Evolutionary conservation across 768 basidiomycete genomes (phyloP).

Genomic region (Kwoniella heveanensis): DNA sequence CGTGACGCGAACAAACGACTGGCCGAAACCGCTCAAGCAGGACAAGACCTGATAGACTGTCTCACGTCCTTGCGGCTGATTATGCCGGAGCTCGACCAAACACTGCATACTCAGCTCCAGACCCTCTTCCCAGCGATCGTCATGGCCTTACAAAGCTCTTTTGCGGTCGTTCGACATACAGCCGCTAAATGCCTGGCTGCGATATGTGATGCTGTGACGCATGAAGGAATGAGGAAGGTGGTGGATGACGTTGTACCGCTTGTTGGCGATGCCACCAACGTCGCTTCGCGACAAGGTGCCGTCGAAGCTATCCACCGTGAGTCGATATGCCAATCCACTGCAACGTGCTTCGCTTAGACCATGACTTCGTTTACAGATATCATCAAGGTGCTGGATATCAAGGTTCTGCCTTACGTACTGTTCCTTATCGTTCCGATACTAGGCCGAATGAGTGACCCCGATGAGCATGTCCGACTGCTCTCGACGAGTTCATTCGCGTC

Average conservation of each 20-base stretch:
- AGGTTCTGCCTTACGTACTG: slow-evolving; percentile 92
- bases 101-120: slow-evolving; percentile 69
- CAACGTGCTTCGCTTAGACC: not conserved
- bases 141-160: slow-evolving; percentile 77
- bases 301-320: slow-evolving; percentile 87
- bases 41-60: slow-evolving; percentile 71
- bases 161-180: slow-evolving; percentile 84
- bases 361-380: slow-evolving; percentile 67
- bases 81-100: slow-evolving; percentile 70
- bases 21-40: slow-evolving; percentile 14
- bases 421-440: slow-evolving; percentile 95
- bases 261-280: slow-evolving; percentile 73
- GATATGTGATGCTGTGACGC: slow-evolving; percentile 80
- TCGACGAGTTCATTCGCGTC: slow-evolving; percentile 98
- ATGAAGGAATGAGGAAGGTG: slow-evolving; percentile 84
- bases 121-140: slow-evolving; percentile 76
- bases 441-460: slow-evolving; percentile 93
- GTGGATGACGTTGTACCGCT: slow-evolving; percentile 80
- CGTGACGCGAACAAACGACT: slow-evolving; percentile 18
- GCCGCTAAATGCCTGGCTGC: slow-evolving; percentile 85
- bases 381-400: slow-evolving; percentile 86
- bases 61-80: slow-evolving; percentile 85
- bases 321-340: slow-evolving; percentile 52
- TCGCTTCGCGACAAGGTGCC: slow-evolving; percentile 81
- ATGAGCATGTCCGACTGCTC: slow-evolving; percentile 86